Evolutionary conservation across 345 rosid species (phyloP).

Genomic region (Stellera chamaejasme): DNA sequence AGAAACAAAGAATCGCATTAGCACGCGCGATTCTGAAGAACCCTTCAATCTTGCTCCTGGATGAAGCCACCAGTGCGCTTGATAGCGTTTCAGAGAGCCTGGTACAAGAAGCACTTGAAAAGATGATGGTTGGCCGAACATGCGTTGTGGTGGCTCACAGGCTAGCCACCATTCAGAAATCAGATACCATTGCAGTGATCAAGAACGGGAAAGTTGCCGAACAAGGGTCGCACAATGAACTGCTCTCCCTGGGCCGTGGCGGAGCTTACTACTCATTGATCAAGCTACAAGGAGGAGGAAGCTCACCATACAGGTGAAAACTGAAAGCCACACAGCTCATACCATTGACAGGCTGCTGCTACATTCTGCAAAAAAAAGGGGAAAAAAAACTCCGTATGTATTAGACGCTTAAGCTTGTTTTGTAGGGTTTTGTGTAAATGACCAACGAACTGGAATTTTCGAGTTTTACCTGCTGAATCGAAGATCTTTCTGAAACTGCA

Average conservation of each 20-base stretch:
- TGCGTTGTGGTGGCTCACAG: constrained; percentile 49
- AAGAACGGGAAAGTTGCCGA: constrained; percentile 44
- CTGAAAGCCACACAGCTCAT: background rate
- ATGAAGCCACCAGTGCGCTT: constrained; percentile 75
- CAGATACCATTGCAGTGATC: constrained; percentile 42
- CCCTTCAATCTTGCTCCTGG: constrained; percentile 53
- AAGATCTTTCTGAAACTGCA: no score
- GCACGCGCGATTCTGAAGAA: constrained; percentile 67
- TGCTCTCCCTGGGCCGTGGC: constrained; percentile 25
- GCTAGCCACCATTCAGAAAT: constrained; percentile 52
- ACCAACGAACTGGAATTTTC: no score
- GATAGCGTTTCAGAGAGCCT: constrained; percentile 51
- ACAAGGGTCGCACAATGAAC: constrained; percentile 47
- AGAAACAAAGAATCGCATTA: constrained; percentile 62
- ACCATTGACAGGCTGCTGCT: background rate
- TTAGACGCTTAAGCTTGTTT: background rate
- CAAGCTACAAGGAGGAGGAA: constrained; percentile 23
- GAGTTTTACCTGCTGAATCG: no score
- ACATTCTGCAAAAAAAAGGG: background rate
- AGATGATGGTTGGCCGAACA: constrained; percentile 51
- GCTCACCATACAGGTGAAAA: constrained; percentile 22
- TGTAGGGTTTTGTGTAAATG: no score
- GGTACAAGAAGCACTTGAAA: constrained; percentile 59
- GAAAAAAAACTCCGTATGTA: no score
- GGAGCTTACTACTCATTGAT: constrained; percentile 41